A percentile compares a stretch with the other conserved stretches of the same genome.
Evolutionary conservation across 1,139 yeast species (phyloP).

Genomic region (Protomyces inouyei): DNA sequence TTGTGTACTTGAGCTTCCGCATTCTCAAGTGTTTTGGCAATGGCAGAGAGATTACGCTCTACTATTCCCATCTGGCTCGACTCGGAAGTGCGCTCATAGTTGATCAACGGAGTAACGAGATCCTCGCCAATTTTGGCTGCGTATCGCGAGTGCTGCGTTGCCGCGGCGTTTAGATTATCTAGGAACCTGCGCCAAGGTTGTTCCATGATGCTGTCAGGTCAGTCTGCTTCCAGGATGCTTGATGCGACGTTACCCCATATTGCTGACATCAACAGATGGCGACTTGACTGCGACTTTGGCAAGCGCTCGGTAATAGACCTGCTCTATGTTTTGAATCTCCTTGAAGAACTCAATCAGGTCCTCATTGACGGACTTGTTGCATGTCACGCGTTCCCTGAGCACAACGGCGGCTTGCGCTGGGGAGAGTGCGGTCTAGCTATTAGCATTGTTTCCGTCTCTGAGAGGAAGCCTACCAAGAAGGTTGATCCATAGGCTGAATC

Average conservation of each 20-base stretch:
- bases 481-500: slow-evolving; percentile 24
- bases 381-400: slow-evolving; percentile 14
- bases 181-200: slow-evolving; percentile 18
- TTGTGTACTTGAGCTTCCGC: slow-evolving; percentile 12
- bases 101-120: slow-evolving; percentile 6
- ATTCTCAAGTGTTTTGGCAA: slow-evolving; percentile 8
- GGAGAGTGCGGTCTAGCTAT: slow-evolving; percentile 1
- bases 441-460: not conserved
- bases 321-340: slow-evolving; percentile 18
- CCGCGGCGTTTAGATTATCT: not conserved
- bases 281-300: slow-evolving; percentile 16
- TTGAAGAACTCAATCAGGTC: slow-evolving; percentile 23
- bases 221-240: not conserved
- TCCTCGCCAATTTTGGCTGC: slow-evolving; percentile 19
- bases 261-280: slow-evolving; percentile 1
- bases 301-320: slow-evolving; percentile 15
- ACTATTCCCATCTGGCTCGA: slow-evolving; percentile 16
- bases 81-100: slow-evolving; percentile 20
- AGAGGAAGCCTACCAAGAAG: not conserved
- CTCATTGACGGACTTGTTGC: slow-evolving; percentile 7
- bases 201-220: slow-evolving; percentile 7
- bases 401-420: slow-evolving; percentile 17
- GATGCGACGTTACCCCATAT: slow-evolving; percentile 12
- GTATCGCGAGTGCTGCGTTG: slow-evolving; percentile 15
- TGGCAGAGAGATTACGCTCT: slow-evolving; percentile 12